Evolutionary conservation across 345 rosid genomes (phyloP).

Genomic region (Streptanthus diversifolius): DNA sequence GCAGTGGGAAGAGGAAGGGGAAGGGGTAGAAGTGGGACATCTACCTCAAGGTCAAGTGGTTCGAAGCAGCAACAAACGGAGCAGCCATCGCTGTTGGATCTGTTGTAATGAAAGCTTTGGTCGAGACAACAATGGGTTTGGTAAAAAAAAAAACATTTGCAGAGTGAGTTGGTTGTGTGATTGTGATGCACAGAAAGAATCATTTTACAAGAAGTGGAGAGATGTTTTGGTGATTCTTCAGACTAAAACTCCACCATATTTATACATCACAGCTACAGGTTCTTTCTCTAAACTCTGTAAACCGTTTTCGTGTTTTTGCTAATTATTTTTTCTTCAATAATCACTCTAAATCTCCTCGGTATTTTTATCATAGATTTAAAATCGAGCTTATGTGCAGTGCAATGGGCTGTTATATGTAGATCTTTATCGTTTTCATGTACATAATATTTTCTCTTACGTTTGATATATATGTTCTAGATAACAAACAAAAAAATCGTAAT

Average conservation of each 20-base stretch:
- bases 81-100: conserved; percentile 63
- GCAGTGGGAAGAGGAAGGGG: conserved; percentile 82
- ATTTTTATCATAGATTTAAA: background rate
- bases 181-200: background rate
- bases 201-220: background rate
- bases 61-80: conserved; percentile 49
- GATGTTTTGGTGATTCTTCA: conserved; percentile 11
- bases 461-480: background rate
- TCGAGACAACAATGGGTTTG: background rate
- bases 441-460: too few species aligned
- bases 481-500: background rate
- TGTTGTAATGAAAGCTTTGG: conserved; percentile 39
- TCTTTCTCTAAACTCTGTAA: background rate
- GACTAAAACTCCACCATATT: background rate
- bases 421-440: conserved; percentile 1
- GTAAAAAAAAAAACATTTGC: background rate
- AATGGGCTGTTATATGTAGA: background rate
- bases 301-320: background rate
- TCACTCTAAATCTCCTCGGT: background rate
- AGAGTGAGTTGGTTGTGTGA: conserved; percentile 6
- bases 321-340: background rate
- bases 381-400: background rate
- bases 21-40: conserved; percentile 37
- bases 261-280: conserved; percentile 10
- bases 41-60: conserved; percentile 42